Evolutionary conservation across 352 stramenopile species (phyloP).

Genomic region (Phytopythium aichiense): DNA sequence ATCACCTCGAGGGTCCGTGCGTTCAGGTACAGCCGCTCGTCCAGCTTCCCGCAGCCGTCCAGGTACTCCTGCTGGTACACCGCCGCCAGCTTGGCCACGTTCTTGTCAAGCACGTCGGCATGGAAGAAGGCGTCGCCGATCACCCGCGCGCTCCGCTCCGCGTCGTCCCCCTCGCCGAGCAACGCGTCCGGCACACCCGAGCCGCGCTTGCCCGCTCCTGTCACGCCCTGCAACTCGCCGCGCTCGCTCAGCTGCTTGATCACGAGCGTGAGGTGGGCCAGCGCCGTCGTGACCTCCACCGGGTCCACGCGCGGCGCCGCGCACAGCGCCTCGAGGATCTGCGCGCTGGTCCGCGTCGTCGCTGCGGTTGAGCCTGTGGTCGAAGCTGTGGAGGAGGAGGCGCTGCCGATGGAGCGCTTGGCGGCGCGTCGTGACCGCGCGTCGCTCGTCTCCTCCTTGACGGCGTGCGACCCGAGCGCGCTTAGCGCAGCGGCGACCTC

Average conservation of each 20-base stretch:
- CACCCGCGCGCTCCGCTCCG: neutral
- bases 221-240: slow-evolving; percentile 14
- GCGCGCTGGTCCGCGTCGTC: slow-evolving; percentile 10
- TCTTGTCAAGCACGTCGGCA: slow-evolving; percentile 31
- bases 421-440: neutral
- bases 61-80: slow-evolving; percentile 50
- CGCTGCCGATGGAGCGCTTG: neutral
- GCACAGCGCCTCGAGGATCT: slow-evolving; percentile 47
- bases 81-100: slow-evolving; percentile 27
- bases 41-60: slow-evolving; percentile 41
- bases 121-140: slow-evolving; percentile 30
- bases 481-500: slow-evolving; percentile 77
- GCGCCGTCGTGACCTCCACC: slow-evolving; percentile 36
- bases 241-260: slow-evolving; percentile 33
- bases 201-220: neutral
- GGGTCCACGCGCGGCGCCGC: slow-evolving; percentile 41
- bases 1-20: slow-evolving; percentile 22
- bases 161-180: neutral
- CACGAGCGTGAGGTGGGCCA: slow-evolving; percentile 33
- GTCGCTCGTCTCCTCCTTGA: neutral
- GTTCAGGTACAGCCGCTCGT: slow-evolving; percentile 58
- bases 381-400: neutral
- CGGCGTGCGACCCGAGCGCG: slow-evolving; percentile 38
- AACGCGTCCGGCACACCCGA: neutral
- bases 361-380: neutral